phyloP scores from a whole-genome alignment of 345 rosid genomes.

The Euclidium syriacum region DNA sequence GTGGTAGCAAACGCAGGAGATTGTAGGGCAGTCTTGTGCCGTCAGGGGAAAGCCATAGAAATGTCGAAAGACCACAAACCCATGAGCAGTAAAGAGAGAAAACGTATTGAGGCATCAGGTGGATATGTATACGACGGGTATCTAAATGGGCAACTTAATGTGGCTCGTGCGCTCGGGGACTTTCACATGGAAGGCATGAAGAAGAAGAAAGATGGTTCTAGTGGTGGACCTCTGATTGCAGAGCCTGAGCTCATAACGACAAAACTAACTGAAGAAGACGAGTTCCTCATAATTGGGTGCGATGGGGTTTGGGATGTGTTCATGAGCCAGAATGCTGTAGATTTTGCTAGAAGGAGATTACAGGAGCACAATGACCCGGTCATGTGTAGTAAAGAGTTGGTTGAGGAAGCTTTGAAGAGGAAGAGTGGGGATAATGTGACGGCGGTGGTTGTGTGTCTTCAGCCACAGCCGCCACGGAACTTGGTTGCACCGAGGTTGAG shows the following conservation, averaged over 20 bases:
- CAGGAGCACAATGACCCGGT: constrained; percentile 81
- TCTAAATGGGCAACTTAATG: constrained; percentile 73
- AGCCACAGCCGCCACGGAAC: constrained; percentile 60
- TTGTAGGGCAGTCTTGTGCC: constrained; percentile 77
- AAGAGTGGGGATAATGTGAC: constrained; percentile 77
- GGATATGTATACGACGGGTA: constrained; percentile 65
- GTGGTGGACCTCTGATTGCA: constrained; percentile 75
- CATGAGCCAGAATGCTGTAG: constrained; percentile 79
- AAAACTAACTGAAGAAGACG: constrained; percentile 60
- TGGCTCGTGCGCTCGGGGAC: constrained; percentile 90
- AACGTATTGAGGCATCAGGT: constrained; percentile 72
- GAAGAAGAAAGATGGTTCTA: constrained; percentile 32
- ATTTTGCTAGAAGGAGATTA: constrained; percentile 79
- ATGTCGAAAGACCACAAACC: constrained; percentile 95
- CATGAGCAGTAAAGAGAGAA: constrained; percentile 48
- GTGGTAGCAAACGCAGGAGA: constrained; percentile 94
- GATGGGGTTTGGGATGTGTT: constrained; percentile 97
- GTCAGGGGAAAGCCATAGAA: constrained; percentile 73
- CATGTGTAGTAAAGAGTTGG: constrained; percentile 66
- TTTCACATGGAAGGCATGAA: constrained; percentile 93
- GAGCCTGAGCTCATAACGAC: constrained; percentile 73
- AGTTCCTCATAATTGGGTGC: constrained; percentile 77
- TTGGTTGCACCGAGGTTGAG: constrained; percentile 57
- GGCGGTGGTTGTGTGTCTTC: constrained; percentile 75
- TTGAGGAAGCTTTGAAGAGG: constrained; percentile 83